These are phyloP conservation scores for Anthoceros angustus DNA, from an alignment of 225 moss, liverwort and hornwort species.

Conservation along the genomic window DNA sequence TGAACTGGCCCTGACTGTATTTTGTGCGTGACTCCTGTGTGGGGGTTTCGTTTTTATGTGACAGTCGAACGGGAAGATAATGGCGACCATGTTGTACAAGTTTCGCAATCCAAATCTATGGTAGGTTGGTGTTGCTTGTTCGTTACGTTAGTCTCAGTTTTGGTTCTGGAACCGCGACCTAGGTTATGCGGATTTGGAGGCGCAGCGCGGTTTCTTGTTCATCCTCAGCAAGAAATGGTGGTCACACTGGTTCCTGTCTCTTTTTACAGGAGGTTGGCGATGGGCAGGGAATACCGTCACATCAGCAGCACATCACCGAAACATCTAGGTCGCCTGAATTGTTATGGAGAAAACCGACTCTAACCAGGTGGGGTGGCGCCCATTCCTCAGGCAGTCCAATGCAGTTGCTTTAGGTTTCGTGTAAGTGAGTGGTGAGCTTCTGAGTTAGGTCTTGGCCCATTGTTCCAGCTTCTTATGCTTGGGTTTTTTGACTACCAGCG, in stretches of 20 bases:
- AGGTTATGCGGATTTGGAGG: no score
- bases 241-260: not conserved
- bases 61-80: no score
- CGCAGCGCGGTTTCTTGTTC: no score
- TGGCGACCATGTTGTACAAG: no score
- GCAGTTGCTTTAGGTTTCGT: no score
- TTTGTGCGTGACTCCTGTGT: no score
- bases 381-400: not conserved
- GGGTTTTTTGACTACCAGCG: constrained; percentile 22
- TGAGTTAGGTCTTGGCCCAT: no score
- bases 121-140: no score
- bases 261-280: not conserved
- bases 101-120: no score
- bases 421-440: no score
- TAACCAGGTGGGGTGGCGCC: not conserved
- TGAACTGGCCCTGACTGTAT: no score
- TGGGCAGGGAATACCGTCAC: not conserved
- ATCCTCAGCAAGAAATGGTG: not conserved
- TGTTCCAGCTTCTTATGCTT: not conserved
- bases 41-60: no score
- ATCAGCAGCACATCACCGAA: not conserved
- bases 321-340: not conserved
- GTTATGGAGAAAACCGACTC: not conserved
- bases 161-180: not conserved
- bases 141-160: not conserved